Percentiles rank a stretch among this genome's conserved stretches.
Conservation (phyloP, 2,329 filamentous ascomycete species). For the Botrytis deweyae region DNA sequence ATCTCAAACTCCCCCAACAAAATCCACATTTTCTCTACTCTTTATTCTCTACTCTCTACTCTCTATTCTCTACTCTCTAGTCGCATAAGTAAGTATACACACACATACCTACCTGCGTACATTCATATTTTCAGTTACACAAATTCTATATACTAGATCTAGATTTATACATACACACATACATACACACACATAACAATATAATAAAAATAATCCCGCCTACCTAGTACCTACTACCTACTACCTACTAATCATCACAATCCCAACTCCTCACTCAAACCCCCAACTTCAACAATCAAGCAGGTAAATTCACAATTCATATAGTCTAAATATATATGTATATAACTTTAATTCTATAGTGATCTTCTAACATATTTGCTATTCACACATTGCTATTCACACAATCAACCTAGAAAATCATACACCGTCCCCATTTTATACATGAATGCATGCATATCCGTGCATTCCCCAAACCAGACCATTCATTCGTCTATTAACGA, state of each 20-base stretch:
- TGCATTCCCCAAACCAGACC: background rate
- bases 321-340: background rate
- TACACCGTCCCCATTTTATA: background rate
- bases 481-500: background rate
- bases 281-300: background rate
- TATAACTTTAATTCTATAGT: background rate
- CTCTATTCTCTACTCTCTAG: too few species aligned
- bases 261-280: background rate
- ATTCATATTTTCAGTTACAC: too few species aligned
- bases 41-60: too few species aligned
- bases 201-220: too few species aligned
- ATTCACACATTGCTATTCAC: background rate
- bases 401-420: background rate
- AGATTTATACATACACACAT: too few species aligned
- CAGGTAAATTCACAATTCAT: background rate
- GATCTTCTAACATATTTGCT: background rate
- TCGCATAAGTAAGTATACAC: too few species aligned
- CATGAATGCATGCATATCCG: background rate
- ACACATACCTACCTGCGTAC: too few species aligned
- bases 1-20: too few species aligned
- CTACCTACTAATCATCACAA: background rate
- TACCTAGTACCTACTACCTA: too few species aligned
- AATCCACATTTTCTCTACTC: too few species aligned
- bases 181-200: background rate
- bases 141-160: too few species aligned